Base-by-base conservation (phyloP, 345 rosid species). In the Geranium rotundifolium region DNA sequence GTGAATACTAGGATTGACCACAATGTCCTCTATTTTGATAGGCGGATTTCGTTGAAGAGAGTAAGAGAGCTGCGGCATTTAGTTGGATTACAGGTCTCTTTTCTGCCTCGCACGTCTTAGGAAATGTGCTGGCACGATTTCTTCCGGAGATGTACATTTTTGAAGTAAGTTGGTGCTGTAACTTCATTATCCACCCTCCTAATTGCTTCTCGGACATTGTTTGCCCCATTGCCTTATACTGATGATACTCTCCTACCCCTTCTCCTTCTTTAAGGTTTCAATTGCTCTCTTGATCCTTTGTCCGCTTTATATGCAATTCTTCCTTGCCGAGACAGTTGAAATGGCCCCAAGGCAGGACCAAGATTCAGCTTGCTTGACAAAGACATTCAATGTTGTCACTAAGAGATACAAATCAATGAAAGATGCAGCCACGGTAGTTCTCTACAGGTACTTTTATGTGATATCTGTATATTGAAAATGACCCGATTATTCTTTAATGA, bases 71-170 rank as follows among this genome's bases (percentile, higher is more conserved):
- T 59, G 67, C 79, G 2, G 81, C 75, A 37, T 80, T 82, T 72
- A 77, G 87, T 67, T 82, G 80, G 87, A 80, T 80, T 41, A 80
- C 87, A 0, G 87, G 84, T 17, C 72, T 80, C 41, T 75, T 80
- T 61, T 82, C 87, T 54, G 77, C 79, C 62, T 80, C 87, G 7
- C 84, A 80, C 60, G 75, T 82, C 65, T 16, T 82, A 10, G 87
- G 82, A 18, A 80, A 82, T 63, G 1, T 79, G 37, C 59, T 77
- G 46, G 82, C 87, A 12, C 77, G 72, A 16, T 78, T 80, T 68
- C 84, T 82, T 20, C 87, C 84, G 1, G 81, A 76, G 73, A 73
- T 76, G 57, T 82, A 68, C 62, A 70, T 82, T 50, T 80, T 82
- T 54, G 62, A 20, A 63, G 84, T 82, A 68, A 60, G 80, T 66